Percentiles rank a stretch among this genome's conserved stretches.
Evolutionary conservation across 371 early-diverging fungal species (phyloP).

Genomic region (Fennellomyces sp.): DNA sequence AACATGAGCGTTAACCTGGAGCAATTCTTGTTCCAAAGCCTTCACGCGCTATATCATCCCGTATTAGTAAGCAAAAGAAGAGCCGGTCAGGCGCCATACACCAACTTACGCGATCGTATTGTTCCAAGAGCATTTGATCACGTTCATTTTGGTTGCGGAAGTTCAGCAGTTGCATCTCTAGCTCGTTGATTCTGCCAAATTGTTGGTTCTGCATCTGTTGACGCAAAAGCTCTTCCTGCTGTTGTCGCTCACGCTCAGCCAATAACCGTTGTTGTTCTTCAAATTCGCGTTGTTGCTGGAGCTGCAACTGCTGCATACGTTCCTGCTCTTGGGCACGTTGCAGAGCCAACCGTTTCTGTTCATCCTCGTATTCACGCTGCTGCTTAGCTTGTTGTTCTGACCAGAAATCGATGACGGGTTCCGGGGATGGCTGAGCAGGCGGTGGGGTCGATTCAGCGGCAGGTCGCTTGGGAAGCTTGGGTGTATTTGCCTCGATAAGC

Average conservation of each 20-base stretch:
- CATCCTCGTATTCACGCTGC: constrained; percentile 74
- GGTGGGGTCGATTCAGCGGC: constrained; percentile 28
- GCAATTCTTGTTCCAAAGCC: constrained; percentile 83
- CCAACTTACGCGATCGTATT: constrained; percentile 79
- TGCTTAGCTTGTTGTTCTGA: constrained; percentile 69
- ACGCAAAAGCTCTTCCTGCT: constrained; percentile 67
- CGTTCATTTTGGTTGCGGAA: constrained; percentile 79
- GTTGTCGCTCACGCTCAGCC: constrained; percentile 68
- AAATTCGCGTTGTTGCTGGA: constrained; percentile 75
- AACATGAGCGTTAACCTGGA: constrained; percentile 67
- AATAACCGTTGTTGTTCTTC: constrained; percentile 76
- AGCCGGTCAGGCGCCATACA: no score
- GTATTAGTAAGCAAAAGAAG: background rate
- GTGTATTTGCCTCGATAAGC: constrained; percentile 56
- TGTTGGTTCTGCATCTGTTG: constrained; percentile 78
- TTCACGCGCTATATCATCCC: constrained; percentile 54
- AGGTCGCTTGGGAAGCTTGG: constrained; percentile 42
- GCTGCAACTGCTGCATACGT: constrained; percentile 53
- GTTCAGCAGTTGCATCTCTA: constrained; percentile 80
- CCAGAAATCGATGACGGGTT: constrained; percentile 64
- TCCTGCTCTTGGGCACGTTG: constrained; percentile 68
- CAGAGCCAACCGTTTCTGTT: constrained; percentile 65
- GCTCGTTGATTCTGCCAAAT: constrained; percentile 74
- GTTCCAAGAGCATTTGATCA: constrained; percentile 81
- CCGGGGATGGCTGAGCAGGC: constrained; percentile 59